Evolutionary conservation across 1,284 basidiomycete species (phyloP), one percentile per base, ranked within the genome.

Genomic region (Trametes hirsuta): DNA sequence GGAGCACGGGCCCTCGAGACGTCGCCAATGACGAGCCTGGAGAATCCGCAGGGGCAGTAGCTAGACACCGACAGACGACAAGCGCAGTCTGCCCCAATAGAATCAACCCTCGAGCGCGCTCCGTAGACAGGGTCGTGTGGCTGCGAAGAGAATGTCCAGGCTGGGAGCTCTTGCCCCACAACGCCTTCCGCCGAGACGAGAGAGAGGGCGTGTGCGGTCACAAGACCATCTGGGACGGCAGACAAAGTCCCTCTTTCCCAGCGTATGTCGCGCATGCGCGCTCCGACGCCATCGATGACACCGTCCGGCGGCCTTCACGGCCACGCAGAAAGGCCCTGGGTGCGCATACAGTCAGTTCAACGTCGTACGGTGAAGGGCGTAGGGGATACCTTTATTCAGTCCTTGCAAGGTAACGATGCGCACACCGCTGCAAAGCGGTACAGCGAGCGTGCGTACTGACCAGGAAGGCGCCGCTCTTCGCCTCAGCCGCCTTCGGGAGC

Each of bases 201-300:
- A 35, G 15, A 2, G 34, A 24, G 24, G 18, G 56, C 56, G 56
- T 58, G 59, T 25, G 37, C 37, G 35, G 51, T 61, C 59, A 61
- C 55, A 57, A 50, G 55, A 54, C 42, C 51, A 44, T 9, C 34
- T 14, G 11, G 48, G n/a, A n/a, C 15, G 46, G 39, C 48, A 46
- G 18, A 39, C 15, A 47, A 21, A 47, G 49, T 25, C 15, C 18
- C 18, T 14, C 35, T 44, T 55, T 61, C 59, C 55, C 59, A 61
- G 48, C 53, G 50, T 47, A 46, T 34, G 45, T 45, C 55, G 39
- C 37, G 40, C 9, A 11, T 18, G 36, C 30, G 59, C 59, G 54
- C 54, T 49, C 54, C 46, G 53, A 56, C n/a, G 9, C 24, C 51
- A 53, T 59, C 52, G 51, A 53, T 59, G 40, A 15, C 34, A 59